These are phyloP conservation scores for Boletellus emodensis DNA, from an alignment of 768 basidiomycete genomes.

Conservation along the genomic window DNA sequence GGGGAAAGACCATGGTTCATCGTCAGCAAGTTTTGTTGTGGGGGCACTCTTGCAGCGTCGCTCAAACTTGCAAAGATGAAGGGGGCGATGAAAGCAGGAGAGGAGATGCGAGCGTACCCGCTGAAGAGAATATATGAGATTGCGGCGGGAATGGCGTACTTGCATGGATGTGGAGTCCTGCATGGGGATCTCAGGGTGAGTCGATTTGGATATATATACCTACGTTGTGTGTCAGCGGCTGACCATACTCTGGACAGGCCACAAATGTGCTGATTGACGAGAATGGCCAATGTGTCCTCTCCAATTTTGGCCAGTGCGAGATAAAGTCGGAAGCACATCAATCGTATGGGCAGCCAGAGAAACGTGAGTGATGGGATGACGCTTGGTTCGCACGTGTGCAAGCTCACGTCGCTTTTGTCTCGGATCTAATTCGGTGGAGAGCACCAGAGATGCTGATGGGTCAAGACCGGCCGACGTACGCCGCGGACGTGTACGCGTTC, in stretches of 20 bases:
- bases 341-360: constrained; percentile 48
- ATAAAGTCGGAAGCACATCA: constrained; percentile 69
- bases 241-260: constrained; percentile 37
- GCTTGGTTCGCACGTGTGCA: neutral
- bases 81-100: neutral
- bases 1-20: constrained; percentile 75
- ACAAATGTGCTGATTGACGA: constrained; percentile 77
- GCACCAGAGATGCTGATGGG: constrained; percentile 64
- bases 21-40: constrained; percentile 67
- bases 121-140: constrained; percentile 69
- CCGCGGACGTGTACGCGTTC: constrained; percentile 67
- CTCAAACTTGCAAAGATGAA: constrained; percentile 36
- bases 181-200: constrained; percentile 81
- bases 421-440: constrained; percentile 68
- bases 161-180: constrained; percentile 63
- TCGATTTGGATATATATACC: neutral
- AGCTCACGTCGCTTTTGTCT: constrained; percentile 25
- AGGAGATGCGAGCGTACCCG: constrained; percentile 32
- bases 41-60: constrained; percentile 61
- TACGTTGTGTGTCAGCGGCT: neutral
- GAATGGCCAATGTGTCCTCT: constrained; percentile 61
- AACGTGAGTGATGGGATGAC: constrained; percentile 32
- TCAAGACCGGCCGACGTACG: constrained; percentile 41
- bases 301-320: constrained; percentile 81
- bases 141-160: constrained; percentile 76